Percentiles rank a stretch among this genome's conserved stretches.
Evolutionary conservation across 352 stramenopile species (phyloP).

Genomic region (Phytopythium aichiense): DNA sequence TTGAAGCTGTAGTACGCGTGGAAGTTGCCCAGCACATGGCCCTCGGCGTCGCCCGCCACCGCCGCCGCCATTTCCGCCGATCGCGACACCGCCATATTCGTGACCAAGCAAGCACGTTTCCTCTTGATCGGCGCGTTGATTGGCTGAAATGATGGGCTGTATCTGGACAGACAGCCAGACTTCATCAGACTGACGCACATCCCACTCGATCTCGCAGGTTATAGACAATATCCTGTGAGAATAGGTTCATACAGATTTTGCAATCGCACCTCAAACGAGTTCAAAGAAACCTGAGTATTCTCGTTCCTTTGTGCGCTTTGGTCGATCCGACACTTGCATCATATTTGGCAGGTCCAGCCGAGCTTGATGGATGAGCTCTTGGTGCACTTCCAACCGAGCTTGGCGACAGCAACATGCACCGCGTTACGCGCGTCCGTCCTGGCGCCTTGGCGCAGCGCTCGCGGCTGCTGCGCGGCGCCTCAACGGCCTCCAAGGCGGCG

Average conservation of each 20-base stretch:
- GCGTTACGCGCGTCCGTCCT: not conserved
- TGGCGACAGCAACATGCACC: constrained; percentile 6
- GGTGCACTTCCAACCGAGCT: not conserved
- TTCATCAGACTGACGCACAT: too few relatives aligned
- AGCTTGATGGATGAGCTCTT: not conserved
- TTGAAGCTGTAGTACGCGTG: constrained; percentile 87
- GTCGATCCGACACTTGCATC: not conserved
- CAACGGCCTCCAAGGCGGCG: constrained; percentile 1
- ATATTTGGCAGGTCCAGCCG: too few relatives aligned
- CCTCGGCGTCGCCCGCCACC: constrained; percentile 41
- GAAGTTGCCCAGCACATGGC: constrained; percentile 81
- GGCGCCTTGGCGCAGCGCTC: constrained; percentile 13
- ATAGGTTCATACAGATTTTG: too few relatives aligned
- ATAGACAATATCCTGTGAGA: too few relatives aligned
- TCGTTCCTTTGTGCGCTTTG: not conserved
- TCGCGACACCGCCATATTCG: too few relatives aligned
- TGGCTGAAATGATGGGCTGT: too few relatives aligned
- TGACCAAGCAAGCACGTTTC: too few relatives aligned
- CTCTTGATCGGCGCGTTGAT: too few relatives aligned
- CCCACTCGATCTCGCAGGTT: too few relatives aligned
- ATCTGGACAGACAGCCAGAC: too few relatives aligned
- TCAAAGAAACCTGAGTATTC: too few relatives aligned
- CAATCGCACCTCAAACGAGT: too few relatives aligned
- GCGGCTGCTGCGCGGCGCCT: constrained; percentile 11
- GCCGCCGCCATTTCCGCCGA: not conserved